phyloP scores from a whole-genome alignment of 164 flowering plant genomes.

The Platanus orientalis region DNA sequence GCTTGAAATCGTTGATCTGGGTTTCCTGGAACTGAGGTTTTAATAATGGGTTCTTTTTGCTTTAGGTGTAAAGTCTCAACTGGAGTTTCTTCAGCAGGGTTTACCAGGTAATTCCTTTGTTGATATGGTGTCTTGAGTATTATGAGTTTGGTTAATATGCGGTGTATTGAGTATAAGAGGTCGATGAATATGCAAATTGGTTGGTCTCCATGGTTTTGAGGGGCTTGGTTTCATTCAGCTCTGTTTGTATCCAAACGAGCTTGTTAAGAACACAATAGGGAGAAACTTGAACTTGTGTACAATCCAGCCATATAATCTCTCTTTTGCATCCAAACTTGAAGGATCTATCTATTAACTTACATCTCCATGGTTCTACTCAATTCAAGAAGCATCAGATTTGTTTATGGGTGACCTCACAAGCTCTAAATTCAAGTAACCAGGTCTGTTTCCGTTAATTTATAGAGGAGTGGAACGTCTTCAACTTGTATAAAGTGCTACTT shows the following conservation, averaged over 20 bases:
- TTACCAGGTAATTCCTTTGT: slow-evolving; percentile 60
- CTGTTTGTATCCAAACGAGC: background rate
- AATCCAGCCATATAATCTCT: background rate
- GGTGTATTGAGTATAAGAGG: background rate
- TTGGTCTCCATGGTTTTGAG: background rate
- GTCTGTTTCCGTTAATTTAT: too few species aligned
- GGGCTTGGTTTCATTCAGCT: background rate
- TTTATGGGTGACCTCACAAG: too few species aligned
- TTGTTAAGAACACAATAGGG: background rate
- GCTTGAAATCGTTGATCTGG: background rate
- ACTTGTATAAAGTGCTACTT: background rate
- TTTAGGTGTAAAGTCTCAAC: slow-evolving; percentile 71
- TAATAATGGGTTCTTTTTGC: slow-evolving; percentile 6
- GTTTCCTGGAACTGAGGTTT: slow-evolving; percentile 8
- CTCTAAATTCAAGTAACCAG: too few species aligned
- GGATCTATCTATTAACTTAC: background rate
- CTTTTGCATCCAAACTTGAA: background rate
- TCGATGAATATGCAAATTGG: background rate
- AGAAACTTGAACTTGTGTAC: slow-evolving; percentile 1
- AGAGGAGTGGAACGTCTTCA: too few species aligned
- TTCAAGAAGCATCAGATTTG: background rate
- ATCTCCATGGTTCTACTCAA: background rate
- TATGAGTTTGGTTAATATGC: background rate
- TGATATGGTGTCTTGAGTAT: background rate
- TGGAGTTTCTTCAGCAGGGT: slow-evolving; percentile 89